phyloP scores from a whole-genome alignment of 306 rosid species.

The Mucuna pruriens region DNA sequence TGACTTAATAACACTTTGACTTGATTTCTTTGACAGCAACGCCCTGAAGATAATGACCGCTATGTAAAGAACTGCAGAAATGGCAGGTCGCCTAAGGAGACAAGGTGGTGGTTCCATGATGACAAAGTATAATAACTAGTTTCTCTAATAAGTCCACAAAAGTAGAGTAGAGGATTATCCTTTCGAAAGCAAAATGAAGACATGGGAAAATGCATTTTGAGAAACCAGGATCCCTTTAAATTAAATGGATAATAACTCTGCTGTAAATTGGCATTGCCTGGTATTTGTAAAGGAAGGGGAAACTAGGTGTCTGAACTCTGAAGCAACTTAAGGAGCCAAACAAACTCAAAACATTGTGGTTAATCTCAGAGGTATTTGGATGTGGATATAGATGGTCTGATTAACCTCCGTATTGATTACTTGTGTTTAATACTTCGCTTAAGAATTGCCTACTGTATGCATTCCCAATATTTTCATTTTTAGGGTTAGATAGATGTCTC shows the following conservation, averaged over 20 bases:
- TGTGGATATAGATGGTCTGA: slow-evolving; percentile 36
- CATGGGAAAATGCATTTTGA: slow-evolving; percentile 49
- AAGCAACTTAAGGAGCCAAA: slow-evolving; percentile 46
- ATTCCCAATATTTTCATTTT: background rate
- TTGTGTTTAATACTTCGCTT: slow-evolving; percentile 18
- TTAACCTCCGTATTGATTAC: slow-evolving; percentile 37
- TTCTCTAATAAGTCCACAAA: slow-evolving; percentile 50
- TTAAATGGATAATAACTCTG: slow-evolving; percentile 66
- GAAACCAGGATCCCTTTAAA: slow-evolving; percentile 51
- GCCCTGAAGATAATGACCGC: slow-evolving; percentile 98
- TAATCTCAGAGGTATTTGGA: slow-evolving; percentile 38
- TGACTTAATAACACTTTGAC: slow-evolving; percentile 1
- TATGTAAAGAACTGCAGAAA: slow-evolving; percentile 99
- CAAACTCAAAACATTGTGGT: slow-evolving; percentile 46
- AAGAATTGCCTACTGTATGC: slow-evolving; percentile 7
- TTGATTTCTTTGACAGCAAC: slow-evolving; percentile 79
- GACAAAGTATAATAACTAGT: slow-evolving; percentile 75
- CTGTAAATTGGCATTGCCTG: slow-evolving; percentile 73
- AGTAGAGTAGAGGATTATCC: slow-evolving; percentile 59
- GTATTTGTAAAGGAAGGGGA: slow-evolving; percentile 77
- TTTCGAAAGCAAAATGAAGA: slow-evolving; percentile 53
- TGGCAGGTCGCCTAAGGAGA: slow-evolving; percentile 98
- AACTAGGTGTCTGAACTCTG: slow-evolving; percentile 42
- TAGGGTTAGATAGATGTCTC: too few relatives aligned
- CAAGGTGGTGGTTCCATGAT: slow-evolving; percentile 99